Conservation (phyloP, 2,329 filamentous ascomycete species). For the Nemania serpens region DNA sequence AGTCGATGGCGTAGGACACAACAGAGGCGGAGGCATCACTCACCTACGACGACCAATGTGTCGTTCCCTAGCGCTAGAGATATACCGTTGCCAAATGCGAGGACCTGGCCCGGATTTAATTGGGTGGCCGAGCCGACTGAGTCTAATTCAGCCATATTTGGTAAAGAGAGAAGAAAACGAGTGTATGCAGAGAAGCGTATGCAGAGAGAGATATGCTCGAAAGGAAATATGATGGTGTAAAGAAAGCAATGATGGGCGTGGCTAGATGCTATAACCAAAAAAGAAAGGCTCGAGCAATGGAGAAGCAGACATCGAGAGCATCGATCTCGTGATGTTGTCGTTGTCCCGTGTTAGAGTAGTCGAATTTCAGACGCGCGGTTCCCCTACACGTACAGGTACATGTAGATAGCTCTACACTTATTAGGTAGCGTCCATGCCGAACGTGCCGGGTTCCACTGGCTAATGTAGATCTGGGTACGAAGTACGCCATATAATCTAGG, state of each 20-base stretch:
- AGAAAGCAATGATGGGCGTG: not conserved
- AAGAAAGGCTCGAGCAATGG: no score
- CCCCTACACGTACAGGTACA: no score
- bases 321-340: no score
- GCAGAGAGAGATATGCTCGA: not conserved
- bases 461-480: no score
- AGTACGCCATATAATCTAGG: no score
- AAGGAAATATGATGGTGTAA: not conserved
- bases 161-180: not conserved
- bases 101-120: not conserved
- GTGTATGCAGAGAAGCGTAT: not conserved
- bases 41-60: slow-evolving; percentile 19
- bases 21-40: not conserved
- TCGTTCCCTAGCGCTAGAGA: slow-evolving; percentile 6
- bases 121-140: not conserved
- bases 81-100: slow-evolving; percentile 14
- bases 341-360: no score
- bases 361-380: no score
- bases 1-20: not conserved
- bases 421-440: no score
- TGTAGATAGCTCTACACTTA: no score
- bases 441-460: not conserved
- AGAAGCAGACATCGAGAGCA: no score
- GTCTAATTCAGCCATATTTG: slow-evolving; percentile 14
- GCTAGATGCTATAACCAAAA: not conserved